Conservation (phyloP, 192 early-diverging fungal genomes). For the Umbelopsis vinacea region DNA sequence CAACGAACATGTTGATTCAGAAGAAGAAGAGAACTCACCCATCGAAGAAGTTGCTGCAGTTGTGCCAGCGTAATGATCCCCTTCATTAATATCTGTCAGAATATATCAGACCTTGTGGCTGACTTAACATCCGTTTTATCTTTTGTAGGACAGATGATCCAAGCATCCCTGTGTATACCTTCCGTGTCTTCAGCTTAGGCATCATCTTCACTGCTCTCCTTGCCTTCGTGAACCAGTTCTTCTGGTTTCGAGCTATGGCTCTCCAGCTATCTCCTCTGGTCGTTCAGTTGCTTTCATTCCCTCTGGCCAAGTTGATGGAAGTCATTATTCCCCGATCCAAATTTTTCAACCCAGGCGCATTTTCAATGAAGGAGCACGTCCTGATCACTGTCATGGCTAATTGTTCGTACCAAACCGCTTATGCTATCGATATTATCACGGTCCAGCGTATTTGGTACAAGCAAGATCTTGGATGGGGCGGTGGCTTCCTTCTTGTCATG, state of each 20-base stretch:
- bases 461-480: slow-evolving; percentile 53
- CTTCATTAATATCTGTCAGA: background rate
- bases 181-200: slow-evolving; percentile 55
- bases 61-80: slow-evolving; percentile 43
- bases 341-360: slow-evolving; percentile 67
- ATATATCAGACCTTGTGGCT: background rate
- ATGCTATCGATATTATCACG: slow-evolving; percentile 60
- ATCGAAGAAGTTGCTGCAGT: slow-evolving; percentile 54
- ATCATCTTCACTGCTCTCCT: slow-evolving; percentile 45
- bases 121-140: background rate
- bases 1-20: slow-evolving; percentile 28
- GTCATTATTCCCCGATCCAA: slow-evolving; percentile 38
- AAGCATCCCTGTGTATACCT: slow-evolving; percentile 51
- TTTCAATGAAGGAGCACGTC: slow-evolving; percentile 73
- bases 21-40: slow-evolving; percentile 47
- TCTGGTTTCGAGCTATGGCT: slow-evolving; percentile 53
- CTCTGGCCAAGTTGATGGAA: slow-evolving; percentile 52
- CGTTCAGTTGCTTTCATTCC: slow-evolving; percentile 55
- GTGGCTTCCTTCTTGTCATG: slow-evolving; percentile 59
- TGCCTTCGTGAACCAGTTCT: slow-evolving; percentile 50
- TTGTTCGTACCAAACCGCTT: slow-evolving; percentile 54
- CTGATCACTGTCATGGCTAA: slow-evolving; percentile 59
- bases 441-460: slow-evolving; percentile 63
- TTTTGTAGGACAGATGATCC: slow-evolving; percentile 53
- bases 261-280: slow-evolving; percentile 49